A percentile compares a stretch with the other conserved stretches of the same genome.
Evolutionary conservation across 352 stramenopile genomes (phyloP).

Genomic region (Aphanomyces euteiches): DNA sequence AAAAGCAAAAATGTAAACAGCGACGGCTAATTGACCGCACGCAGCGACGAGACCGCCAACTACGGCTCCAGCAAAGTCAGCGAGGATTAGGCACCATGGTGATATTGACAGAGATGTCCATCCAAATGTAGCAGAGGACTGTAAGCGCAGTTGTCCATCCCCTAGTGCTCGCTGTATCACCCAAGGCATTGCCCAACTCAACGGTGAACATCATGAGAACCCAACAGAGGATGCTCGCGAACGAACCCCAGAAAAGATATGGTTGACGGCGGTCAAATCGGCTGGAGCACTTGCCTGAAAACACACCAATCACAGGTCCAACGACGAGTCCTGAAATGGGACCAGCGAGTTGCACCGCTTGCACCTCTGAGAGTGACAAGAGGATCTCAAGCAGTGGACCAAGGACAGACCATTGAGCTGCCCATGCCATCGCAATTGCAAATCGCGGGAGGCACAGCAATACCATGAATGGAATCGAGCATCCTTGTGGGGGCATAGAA

Average conservation of each 20-base stretch:
- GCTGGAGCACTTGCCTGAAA: conserved; percentile 39
- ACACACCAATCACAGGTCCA: conserved; percentile 47
- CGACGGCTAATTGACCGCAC: conserved; percentile 44
- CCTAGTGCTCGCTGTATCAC: conserved; percentile 44
- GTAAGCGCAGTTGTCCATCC: conserved; percentile 50
- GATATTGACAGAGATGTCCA: conserved; percentile 60
- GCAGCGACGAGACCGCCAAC: conserved; percentile 51
- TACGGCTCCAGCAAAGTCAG: conserved; percentile 50
- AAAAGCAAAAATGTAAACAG: conserved; percentile 49
- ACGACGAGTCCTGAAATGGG: conserved; percentile 50
- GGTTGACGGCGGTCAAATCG: conserved; percentile 43
- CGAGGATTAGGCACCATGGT: conserved; percentile 47
- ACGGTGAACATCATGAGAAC: conserved; percentile 51
- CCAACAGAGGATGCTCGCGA: conserved; percentile 48
- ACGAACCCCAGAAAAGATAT: conserved; percentile 41
- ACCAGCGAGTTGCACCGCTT: conserved; percentile 52
- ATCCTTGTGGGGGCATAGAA: conserved; percentile 12
- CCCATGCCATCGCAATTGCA: conserved; percentile 59
- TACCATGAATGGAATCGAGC: conserved; percentile 41
- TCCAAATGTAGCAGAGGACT: conserved; percentile 59
- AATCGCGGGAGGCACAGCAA: conserved; percentile 52
- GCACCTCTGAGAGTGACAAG: conserved; percentile 46
- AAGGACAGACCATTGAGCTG: conserved; percentile 52
- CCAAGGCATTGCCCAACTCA: conserved; percentile 47
- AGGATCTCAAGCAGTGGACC: conserved; percentile 56